Conservation (phyloP, 1,139 yeast species). For the Magnusiomyces fungicola region DNA sequence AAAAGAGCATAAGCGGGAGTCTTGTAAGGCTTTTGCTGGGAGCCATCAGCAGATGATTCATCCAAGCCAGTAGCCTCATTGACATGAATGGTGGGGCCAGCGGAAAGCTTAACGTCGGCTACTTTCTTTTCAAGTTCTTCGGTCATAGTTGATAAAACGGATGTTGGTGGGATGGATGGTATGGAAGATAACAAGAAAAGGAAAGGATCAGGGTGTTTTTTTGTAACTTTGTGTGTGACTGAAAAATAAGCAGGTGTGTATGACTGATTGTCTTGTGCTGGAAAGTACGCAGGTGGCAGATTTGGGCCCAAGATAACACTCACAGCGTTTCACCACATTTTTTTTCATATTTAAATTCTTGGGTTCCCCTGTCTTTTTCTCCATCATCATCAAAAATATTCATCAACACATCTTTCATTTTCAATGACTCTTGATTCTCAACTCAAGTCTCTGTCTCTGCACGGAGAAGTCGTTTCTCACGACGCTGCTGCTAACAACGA, state of each 20-base stretch:
- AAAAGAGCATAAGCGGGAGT: constrained; percentile 79
- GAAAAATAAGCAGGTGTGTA: not conserved
- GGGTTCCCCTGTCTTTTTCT: not conserved
- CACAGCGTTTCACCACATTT: too few relatives aligned
- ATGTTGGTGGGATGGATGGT: too few relatives aligned
- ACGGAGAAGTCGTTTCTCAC: constrained; percentile 20
- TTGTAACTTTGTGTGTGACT: not conserved
- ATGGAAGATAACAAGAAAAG: not conserved
- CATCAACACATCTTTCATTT: not conserved
- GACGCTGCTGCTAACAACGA: constrained; percentile 24
- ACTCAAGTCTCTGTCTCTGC: constrained; percentile 17
- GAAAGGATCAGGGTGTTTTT: too few relatives aligned
- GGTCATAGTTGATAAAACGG: constrained; percentile 10
- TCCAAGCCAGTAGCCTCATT: constrained; percentile 70
- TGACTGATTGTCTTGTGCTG: too few relatives aligned
- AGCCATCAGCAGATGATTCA: constrained; percentile 46
- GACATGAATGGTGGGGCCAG: constrained; percentile 39
- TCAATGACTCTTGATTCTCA: constrained; percentile 10
- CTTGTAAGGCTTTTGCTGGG: constrained; percentile 63
- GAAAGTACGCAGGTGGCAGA: too few relatives aligned
- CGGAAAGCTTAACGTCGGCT: constrained; percentile 10
- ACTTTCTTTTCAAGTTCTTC: constrained; percentile 12
- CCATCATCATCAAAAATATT: not conserved
- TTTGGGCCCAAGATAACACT: too few relatives aligned
- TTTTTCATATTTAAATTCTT: too few relatives aligned